These are phyloP conservation scores for Tillandsia fasciculata DNA, from an alignment of 176 grass and related monocot species.

Conservation along the genomic window DNA sequence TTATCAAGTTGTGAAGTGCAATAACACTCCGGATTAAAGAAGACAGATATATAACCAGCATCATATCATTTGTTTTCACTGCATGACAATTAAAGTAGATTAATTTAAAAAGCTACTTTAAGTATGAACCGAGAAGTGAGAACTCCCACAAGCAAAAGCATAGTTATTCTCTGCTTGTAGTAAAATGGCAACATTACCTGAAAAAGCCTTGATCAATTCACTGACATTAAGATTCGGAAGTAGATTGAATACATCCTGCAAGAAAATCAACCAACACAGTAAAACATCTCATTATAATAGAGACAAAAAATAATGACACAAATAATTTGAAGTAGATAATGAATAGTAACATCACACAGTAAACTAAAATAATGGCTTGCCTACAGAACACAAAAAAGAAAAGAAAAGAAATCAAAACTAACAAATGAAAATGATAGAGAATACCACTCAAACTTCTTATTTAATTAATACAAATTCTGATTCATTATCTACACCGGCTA, in stretches of 20 bases:
- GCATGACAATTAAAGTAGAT: conserved; percentile 20
- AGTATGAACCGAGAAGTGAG: conserved; percentile 6
- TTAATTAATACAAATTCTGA: too few relatives aligned
- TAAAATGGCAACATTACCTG: conserved; percentile 43
- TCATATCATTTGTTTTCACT: conserved; percentile 99
- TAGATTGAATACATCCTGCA: conserved; percentile 92
- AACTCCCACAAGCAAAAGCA: not conserved
- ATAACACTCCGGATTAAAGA: conserved; percentile 90
- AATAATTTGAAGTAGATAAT: not conserved
- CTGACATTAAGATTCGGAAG: conserved; percentile 90
- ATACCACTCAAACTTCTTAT: too few relatives aligned
- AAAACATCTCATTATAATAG: not conserved
- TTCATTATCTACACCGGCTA: too few relatives aligned
- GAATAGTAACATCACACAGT: too few relatives aligned
- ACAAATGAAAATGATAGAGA: too few relatives aligned
- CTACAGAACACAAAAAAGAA: too few relatives aligned
- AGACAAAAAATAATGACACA: conserved; percentile 3
- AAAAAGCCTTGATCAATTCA: conserved; percentile 91
- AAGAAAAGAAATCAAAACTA: too few relatives aligned
- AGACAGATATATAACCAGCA: conserved; percentile 93
- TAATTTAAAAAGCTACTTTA: conserved; percentile 10
- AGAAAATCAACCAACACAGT: conserved; percentile 7
- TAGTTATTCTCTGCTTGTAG: not conserved
- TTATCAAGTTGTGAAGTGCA: conserved; percentile 96
- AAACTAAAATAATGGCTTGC: too few relatives aligned